Conservation (phyloP, 2,329 filamentous ascomycete genomes). For the Diaporthe vaccinii region DNA sequence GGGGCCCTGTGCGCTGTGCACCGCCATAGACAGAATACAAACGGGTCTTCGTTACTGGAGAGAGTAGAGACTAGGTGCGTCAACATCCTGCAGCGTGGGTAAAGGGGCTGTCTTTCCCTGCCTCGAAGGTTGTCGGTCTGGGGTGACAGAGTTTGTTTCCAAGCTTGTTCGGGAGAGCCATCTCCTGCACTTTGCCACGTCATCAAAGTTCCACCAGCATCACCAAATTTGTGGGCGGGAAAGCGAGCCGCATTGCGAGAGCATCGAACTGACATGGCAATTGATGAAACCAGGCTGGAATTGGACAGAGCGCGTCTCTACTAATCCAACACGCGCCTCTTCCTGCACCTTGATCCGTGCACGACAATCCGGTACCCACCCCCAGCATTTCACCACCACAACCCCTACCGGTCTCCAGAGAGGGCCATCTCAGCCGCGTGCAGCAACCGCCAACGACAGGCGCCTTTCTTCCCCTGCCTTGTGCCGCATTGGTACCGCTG, state of each 20-base stretch:
- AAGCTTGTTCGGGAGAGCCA: constrained; percentile 14
- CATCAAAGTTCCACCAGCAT: constrained; percentile 19
- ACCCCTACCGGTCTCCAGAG: constrained; percentile 21
- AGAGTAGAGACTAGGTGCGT: constrained; percentile 28
- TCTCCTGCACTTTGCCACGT: constrained; percentile 31
- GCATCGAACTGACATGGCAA: constrained; percentile 34
- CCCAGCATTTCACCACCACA: constrained; percentile 34
- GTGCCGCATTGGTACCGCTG: constrained; percentile 21
- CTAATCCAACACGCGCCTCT: constrained; percentile 35
- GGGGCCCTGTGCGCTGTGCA: background rate
- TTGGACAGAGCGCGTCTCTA: constrained; percentile 40
- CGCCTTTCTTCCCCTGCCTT: background rate
- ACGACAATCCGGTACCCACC: constrained; percentile 39
- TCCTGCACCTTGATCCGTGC: constrained; percentile 42
- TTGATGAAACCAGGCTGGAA: constrained; percentile 35
- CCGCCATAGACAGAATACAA: constrained; percentile 1
- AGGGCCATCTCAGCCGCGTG: constrained; percentile 12
- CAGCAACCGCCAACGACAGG: constrained; percentile 8
- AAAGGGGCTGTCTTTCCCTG: background rate
- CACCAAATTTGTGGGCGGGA: background rate
- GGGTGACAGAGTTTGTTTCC: background rate
- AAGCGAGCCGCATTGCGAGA: background rate
- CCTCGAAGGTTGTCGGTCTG: constrained; percentile 3
- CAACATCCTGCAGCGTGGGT: background rate
- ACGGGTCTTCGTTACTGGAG: background rate